Evolutionary conservation across 805 yeast species (phyloP), one percentile per base, ranked within the genome.

Genomic region (Wilhelminamyces savonicus): DNA sequence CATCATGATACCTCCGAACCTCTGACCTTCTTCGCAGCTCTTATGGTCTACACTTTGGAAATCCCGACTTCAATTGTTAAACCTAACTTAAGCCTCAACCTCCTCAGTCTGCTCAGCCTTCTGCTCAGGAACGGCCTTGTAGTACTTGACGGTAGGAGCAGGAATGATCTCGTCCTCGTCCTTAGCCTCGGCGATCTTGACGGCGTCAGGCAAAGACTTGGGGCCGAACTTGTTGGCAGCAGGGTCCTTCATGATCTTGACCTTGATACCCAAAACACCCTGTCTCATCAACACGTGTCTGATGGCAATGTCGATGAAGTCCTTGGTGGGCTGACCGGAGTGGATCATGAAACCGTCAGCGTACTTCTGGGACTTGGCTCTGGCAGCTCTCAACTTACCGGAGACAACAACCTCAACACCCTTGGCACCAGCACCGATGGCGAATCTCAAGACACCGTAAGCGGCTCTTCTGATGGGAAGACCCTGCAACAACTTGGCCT

Each of bases 261-360:
- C 97, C 82, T 85, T 90, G 69, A 92, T 82, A 82, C 98, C 98
- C 65, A 92, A 80, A 50, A 92, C 97, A 86, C 98, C 98, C 77
- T 92, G 97, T 80, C 97, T 88, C 78, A 92, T 82, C 68, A 92
- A 78, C 59, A 90, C 97, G 90, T 92, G 97, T 76, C 98, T 88
- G 69, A 95, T 88, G 57, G 98, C 98, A 65, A 79, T 73, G 73
- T 92, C 98, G 65, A 92, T 92, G 82, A 92, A 92, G 67, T 92
- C 98, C 55, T 76, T 80, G 69, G 90, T 92, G 74, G 98, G 98
- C 78, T 92, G 98, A 85, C 98, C 98, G 62, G 97, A 87, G 92
- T 92, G 98, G 80, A 92, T 92, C 92, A 92, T 85, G 95, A 92
- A 92, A 79, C 98, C 98, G 69, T 90, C 97, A 66, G 92, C 82